phyloP scores from a whole-genome alignment of 805 yeast genomes.

The Pichia insulana region DNA sequence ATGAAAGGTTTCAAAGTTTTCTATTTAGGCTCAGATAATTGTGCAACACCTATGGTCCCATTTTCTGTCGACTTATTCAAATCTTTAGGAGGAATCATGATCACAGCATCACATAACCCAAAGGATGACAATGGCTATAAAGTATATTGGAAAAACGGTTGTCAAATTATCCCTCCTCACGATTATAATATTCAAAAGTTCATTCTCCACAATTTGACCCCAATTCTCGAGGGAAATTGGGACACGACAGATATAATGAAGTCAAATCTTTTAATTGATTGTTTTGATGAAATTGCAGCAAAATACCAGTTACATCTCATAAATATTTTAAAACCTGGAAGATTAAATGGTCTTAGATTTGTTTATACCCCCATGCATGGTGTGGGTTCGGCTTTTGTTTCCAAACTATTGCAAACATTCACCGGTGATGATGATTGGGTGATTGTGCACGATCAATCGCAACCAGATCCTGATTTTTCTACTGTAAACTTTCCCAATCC shows the following conservation, averaged over 20 bases:
- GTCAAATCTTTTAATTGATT: constrained; percentile 26
- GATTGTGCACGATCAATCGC: constrained; percentile 53
- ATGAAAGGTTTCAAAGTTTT: constrained; percentile 61
- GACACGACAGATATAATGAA: constrained; percentile 25
- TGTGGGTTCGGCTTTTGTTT: constrained; percentile 65
- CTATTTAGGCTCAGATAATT: constrained; percentile 36
- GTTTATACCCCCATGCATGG: constrained; percentile 97
- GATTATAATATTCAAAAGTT: constrained; percentile 61
- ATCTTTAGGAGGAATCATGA: constrained; percentile 83
- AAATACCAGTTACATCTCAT: constrained; percentile 32
- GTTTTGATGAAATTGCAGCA: constrained; percentile 34
- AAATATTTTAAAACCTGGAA: constrained; percentile 25
- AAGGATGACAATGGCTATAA: constrained; percentile 87
- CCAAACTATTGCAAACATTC: constrained; percentile 30
- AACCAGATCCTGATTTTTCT: constrained; percentile 79
- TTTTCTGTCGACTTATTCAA: constrained; percentile 57
- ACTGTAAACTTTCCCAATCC: constrained; percentile 92
- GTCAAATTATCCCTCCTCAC: constrained; percentile 92
- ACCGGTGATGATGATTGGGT: constrained; percentile 14
- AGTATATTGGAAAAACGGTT: constrained; percentile 88
- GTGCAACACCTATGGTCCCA: constrained; percentile 89
- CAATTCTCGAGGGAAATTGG: constrained; percentile 42
- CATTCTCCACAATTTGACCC: constrained; percentile 53
- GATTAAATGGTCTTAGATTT: constrained; percentile 34
- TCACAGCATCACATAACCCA: constrained; percentile 85